Percentiles rank a stretch among this genome's conserved stretches.
These are phyloP conservation scores for Microstroma glucosiphilum DNA, from an alignment of 1,284 basidiomycete genomes.

Conservation along the genomic window DNA sequence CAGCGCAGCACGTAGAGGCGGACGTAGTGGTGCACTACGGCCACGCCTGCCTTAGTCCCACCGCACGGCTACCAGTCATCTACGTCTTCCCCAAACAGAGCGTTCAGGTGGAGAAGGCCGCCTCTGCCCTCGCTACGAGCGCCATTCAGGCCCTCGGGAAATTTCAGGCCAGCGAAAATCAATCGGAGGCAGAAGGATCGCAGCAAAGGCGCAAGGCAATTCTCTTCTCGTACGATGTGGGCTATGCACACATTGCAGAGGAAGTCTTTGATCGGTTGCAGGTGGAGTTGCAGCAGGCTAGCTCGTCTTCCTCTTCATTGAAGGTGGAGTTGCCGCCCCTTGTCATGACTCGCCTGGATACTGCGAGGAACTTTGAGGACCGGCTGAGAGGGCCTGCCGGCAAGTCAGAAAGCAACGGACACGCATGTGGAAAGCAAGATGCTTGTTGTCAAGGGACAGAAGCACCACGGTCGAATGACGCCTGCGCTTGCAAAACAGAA, in stretches of 20 bases:
- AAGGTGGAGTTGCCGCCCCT: conserved; percentile 11
- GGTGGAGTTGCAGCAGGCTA: conserved; percentile 46
- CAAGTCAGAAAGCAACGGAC: background rate
- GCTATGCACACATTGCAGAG: conserved; percentile 58
- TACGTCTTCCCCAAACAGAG: conserved; percentile 72
- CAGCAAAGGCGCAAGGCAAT: conserved; percentile 48
- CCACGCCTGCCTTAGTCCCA: conserved; percentile 88
- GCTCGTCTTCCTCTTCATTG: background rate
- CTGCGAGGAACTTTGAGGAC: conserved; percentile 29
- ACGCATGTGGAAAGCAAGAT: background rate
- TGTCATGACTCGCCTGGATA: conserved; percentile 30
- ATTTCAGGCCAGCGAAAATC: conserved; percentile 5
- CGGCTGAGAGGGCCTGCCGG: background rate
- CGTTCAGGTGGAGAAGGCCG: conserved; percentile 53
- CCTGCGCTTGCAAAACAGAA: background rate
- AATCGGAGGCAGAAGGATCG: conserved; percentile 14
- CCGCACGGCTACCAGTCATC: conserved; percentile 72
- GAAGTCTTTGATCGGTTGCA: conserved; percentile 19
- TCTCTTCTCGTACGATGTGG: conserved; percentile 71
- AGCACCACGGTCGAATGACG: background rate
- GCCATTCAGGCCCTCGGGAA: conserved; percentile 8
- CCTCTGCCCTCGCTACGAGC: conserved; percentile 8
- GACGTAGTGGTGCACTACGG: conserved; percentile 92
- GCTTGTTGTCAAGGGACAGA: background rate
- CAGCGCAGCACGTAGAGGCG: conserved; percentile 86